Conservation (phyloP, 106 monocot genomes). For the Triglochin maritima region DNA sequence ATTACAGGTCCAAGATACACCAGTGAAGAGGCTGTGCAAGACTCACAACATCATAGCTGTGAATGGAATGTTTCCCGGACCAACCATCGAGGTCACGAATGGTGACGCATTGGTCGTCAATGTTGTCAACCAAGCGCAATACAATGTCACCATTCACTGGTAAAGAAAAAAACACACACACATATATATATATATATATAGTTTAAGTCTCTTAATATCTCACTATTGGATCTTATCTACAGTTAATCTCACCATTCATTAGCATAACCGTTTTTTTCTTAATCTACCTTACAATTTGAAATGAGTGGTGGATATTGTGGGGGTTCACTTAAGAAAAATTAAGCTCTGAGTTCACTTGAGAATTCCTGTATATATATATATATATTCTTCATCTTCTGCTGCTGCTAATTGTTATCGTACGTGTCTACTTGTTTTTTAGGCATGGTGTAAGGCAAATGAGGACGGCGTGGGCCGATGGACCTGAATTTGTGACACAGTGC, state of each 20-base stretch:
- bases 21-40: constrained; percentile 75
- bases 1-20: constrained; percentile 37
- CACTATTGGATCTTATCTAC: too few relatives aligned
- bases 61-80: constrained; percentile 63
- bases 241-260: too few relatives aligned
- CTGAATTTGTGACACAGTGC: constrained; percentile 58
- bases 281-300: too few relatives aligned
- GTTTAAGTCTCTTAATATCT: too few relatives aligned
- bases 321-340: too few relatives aligned
- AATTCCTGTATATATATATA: too few relatives aligned
- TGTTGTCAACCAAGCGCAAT: constrained; percentile 34
- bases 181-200: too few relatives aligned
- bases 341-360: too few relatives aligned
- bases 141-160: constrained; percentile 75
- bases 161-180: constrained; percentile 13
- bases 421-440: constrained; percentile 9
- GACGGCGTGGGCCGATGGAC: constrained; percentile 58
- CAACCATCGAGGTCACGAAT: constrained; percentile 39
- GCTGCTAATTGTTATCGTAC: too few relatives aligned
- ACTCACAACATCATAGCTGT: constrained; percentile 45
- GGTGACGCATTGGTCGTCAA: constrained; percentile 52
- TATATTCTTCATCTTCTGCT: too few relatives aligned
- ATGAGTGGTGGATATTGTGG: too few relatives aligned
- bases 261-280: too few relatives aligned
- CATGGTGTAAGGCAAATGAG: constrained; percentile 48